Evolutionary conservation across 768 basidiomycete genomes (phyloP).

Genomic region (Boletus pseudo-olivaceus): DNA sequence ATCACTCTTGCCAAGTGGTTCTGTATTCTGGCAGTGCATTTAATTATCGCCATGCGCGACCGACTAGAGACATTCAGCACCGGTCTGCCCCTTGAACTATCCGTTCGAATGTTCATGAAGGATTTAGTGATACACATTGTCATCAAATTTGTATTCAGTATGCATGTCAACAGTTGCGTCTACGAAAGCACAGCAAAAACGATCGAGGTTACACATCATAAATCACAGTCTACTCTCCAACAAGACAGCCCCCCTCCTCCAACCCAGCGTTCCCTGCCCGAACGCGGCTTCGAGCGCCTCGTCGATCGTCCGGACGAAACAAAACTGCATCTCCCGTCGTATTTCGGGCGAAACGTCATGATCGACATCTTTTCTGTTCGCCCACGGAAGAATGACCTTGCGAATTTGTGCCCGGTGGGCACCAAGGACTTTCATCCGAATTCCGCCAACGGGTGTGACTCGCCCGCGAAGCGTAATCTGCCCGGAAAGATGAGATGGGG

Average conservation of each 20-base stretch:
- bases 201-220: background rate
- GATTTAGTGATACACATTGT: background rate
- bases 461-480: slow-evolving; percentile 80
- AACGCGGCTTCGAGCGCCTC: slow-evolving; percentile 85
- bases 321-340: slow-evolving; percentile 71
- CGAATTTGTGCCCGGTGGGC: slow-evolving; percentile 84
- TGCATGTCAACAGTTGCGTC: background rate
- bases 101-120: background rate
- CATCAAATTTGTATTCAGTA: background rate
- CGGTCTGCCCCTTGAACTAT: background rate
- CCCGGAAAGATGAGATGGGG: background rate
- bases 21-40: slow-evolving; percentile 1
- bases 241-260: slow-evolving; percentile 53
- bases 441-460: slow-evolving; percentile 82
- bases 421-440: slow-evolving; percentile 89
- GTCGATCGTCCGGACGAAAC: slow-evolving; percentile 73
- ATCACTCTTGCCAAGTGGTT: slow-evolving; percentile 10
- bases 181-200: background rate
- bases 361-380: slow-evolving; percentile 84
- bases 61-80: background rate
- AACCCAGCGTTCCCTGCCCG: slow-evolving; percentile 61
- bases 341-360: slow-evolving; percentile 78
- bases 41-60: background rate
- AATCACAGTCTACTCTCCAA: slow-evolving; percentile 52
- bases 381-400: slow-evolving; percentile 80